Conservation (phyloP, 2,329 filamentous ascomycete genomes). For the Colletotrichum sp. region DNA sequence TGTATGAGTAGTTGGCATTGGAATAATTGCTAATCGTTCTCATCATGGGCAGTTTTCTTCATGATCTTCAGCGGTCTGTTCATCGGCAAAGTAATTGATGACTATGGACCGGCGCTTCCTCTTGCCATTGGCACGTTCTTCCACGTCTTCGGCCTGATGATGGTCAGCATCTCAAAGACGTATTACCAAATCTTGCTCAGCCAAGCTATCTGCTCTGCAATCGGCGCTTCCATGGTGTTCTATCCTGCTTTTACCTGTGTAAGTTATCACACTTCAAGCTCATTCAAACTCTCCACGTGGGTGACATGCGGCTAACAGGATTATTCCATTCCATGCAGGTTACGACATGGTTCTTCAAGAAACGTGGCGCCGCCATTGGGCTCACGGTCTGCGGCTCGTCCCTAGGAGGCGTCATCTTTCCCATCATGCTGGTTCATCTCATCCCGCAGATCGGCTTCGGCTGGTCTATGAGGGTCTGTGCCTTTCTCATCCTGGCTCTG, state of each 20-base stretch:
- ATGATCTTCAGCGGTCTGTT: conserved; percentile 52
- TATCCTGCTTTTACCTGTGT: conserved; percentile 15
- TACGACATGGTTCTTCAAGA: conserved; percentile 26
- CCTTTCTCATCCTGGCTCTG: conserved; percentile 38
- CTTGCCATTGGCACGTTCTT: conserved; percentile 56
- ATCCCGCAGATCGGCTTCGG: conserved; percentile 38
- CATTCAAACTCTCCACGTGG: neutral
- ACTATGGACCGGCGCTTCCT: conserved; percentile 62
- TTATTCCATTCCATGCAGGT: neutral
- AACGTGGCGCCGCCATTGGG: conserved; percentile 31
- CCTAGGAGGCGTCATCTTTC: conserved; percentile 44
- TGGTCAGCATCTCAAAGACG: conserved; percentile 52
- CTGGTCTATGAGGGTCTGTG: conserved; percentile 43
- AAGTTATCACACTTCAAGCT: rapidly evolving
- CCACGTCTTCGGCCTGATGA: conserved; percentile 67
- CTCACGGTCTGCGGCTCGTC: conserved; percentile 28
- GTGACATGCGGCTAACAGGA: neutral
- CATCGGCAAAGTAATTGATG: conserved; percentile 66
- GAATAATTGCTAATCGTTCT: neutral
- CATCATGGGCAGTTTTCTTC: neutral
- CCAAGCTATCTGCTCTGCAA: conserved; percentile 40
- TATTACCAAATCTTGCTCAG: conserved; percentile 45
- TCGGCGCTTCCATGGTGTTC: conserved; percentile 38
- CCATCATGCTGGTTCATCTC: conserved; percentile 41
- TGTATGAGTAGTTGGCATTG: rapidly evolving